Evolutionary conservation across 805 yeast species (phyloP).

Genomic region (Candida fluviatilis): DNA sequence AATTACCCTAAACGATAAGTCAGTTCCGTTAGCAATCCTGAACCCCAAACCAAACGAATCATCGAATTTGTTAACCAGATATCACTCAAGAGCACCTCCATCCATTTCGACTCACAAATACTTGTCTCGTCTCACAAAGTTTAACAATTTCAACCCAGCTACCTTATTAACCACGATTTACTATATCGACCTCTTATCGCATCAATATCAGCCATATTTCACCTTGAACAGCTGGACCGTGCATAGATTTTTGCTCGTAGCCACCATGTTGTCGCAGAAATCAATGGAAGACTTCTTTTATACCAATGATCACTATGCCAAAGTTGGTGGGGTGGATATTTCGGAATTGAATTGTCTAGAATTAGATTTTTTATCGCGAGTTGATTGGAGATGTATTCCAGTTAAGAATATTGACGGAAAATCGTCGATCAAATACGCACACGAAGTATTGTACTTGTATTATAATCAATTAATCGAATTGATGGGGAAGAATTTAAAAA

Average conservation of each 20-base stretch:
- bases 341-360: slow-evolving; percentile 83
- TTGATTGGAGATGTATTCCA: slow-evolving; percentile 59
- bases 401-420: slow-evolving; percentile 16
- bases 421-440: slow-evolving; percentile 26
- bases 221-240: slow-evolving; percentile 88
- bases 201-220: slow-evolving; percentile 69
- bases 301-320: slow-evolving; percentile 90
- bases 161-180: slow-evolving; percentile 80
- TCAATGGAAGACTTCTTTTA: slow-evolving; percentile 92
- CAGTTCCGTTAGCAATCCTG: slow-evolving; percentile 31
- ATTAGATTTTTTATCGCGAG: slow-evolving; percentile 77
- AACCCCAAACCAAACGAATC: slow-evolving; percentile 18
- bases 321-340: slow-evolving; percentile 89
- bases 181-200: slow-evolving; percentile 80
- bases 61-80: slow-evolving; percentile 61
- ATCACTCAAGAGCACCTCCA: slow-evolving; percentile 93
- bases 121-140: slow-evolving; percentile 69
- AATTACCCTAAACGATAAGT: slow-evolving; percentile 67
- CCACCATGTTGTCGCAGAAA: slow-evolving; percentile 86
- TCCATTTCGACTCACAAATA: slow-evolving; percentile 77
- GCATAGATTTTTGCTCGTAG: slow-evolving; percentile 84
- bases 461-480: slow-evolving; percentile 36
- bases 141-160: slow-evolving; percentile 81
- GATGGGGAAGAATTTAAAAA: slow-evolving; percentile 32
- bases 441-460: slow-evolving; percentile 37